Base-by-base conservation (phyloP, 768 basidiomycete species). In the Pisolithus marmoratus region DNA sequence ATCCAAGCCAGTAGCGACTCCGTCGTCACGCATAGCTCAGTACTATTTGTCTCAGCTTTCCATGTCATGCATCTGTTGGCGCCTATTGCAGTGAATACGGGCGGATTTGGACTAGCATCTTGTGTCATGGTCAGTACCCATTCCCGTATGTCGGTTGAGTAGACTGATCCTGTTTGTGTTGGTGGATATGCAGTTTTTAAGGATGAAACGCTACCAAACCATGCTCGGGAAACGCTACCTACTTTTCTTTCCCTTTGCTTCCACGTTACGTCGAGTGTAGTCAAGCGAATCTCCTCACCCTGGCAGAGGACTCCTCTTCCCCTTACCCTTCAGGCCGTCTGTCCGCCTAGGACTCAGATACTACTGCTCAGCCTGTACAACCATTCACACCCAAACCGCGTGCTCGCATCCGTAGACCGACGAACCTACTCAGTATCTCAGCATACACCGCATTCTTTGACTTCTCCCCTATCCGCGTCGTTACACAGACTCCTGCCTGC, bases 131-230 rank as follows among this genome's bases (percentile, higher is more conserved):
- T 89, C 52, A 52, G 81, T 68, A 41, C 20, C 17, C 5, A 19
- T 41, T 40, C 45, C 27, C 9, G 36, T 42, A 26, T 41, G 43
- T 5, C 4, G 43, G 43, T 8, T 42, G 20, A 14, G 17, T 8
- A n/a, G 53, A 11, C 48, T 40, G 8, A 20, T 24, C 17, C 8
- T n/a, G 19, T 17, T 11, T 6, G 5, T 5, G 31, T 11, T 9
- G 4, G 24, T 6, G 38, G 38, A 8, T 20, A 20, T 41, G 40
- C 58, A 93, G 89, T 72, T 94, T 41, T 72, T 94, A 14, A 88
- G 90, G 8, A 72, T 90, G 49, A 90, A 92, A 68, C 90, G 90
- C 68, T 94, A 94, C 65, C 89, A 93, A 63, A 87, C 85, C 0
- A 51, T 70, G 0, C 75, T 84, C 48, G 79, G 80, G 19, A 90